Evolutionary conservation across 495 filamentous ascomycete species (phyloP), one percentile per base, ranked within the genome.

Genomic region (Neurospora sp.): DNA sequence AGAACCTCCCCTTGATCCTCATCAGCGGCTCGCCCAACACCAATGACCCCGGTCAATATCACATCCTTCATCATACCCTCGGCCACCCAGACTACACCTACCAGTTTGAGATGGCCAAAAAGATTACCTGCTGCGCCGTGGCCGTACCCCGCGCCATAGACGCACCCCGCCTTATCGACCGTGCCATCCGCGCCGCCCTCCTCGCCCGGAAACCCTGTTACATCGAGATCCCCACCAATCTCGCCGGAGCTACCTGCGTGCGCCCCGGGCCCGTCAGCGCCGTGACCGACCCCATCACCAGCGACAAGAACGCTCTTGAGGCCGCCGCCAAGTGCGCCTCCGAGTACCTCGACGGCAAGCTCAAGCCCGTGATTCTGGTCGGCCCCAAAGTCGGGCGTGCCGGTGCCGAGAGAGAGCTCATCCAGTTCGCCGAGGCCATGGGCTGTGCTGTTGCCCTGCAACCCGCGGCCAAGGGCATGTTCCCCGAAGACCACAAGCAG

Each of bases 51-150:
- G 81, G 81, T 73, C 78, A 86, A 71, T 84, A 85, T 73, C 81
- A 88, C 75, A 82, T 95, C n/a, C 85, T 97, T 8, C 94, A 97
- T 78, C 94, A 97, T 78, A 96, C 93, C 2, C 88, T 97, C 17
- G 94, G 93, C 37, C 93, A 94, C 75, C 91, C 91, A 31, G 90
- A 94, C 77, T 94, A 91, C 79, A 88, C 89, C 68, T 92, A 91
- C 40, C 96, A 78, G 73, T 31, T 69, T 38, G 72, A 76, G 71
- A 78, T 94, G 79, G 84, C 87, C 70, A 85, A 89, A 70, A 96
- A 96, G 89, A 91, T 86, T 77, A 83, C 82, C 35, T 82, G 86
- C 38, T 92, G 90, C 76, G 86, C 87, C 40, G 84, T 89, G 45
- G 88, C 89, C 8, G 87, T 97, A 44, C 88, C 88, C 69, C 86